Percentiles rank a stretch among this genome's conserved stretches.
Conservation (phyloP, 2,329 filamentous ascomycete species). For the Colletotrichum tropicicola region DNA sequence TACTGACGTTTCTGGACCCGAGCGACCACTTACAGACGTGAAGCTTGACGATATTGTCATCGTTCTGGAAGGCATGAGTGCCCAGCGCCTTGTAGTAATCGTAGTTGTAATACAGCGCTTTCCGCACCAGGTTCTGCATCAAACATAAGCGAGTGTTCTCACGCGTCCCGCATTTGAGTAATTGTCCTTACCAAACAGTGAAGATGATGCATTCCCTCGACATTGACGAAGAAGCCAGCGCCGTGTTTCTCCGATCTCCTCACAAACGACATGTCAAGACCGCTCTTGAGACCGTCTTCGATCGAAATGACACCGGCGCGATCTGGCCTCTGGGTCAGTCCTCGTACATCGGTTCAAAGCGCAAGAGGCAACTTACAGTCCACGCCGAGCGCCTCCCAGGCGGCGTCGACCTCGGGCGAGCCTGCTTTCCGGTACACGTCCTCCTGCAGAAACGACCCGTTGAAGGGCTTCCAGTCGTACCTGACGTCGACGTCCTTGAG, state of each 20-base stretch:
- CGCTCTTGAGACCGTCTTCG: conserved; percentile 57
- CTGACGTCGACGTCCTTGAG: conserved; percentile 42
- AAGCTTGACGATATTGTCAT: conserved; percentile 60
- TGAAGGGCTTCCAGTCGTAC: conserved; percentile 52
- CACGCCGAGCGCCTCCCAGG: conserved; percentile 56
- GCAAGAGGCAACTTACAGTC: conserved; percentile 51
- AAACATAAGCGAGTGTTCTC: too few species aligned
- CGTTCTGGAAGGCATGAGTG: conserved; percentile 63
- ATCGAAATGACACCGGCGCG: conserved; percentile 57
- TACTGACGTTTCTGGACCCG: fast-evolving
- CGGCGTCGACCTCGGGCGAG: conserved; percentile 63
- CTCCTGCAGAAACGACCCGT: conserved; percentile 64
- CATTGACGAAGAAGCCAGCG: conserved; percentile 66
- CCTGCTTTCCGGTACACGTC: conserved; percentile 60
- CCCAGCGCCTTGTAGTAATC: conserved; percentile 62
- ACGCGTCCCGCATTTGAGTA: too few species aligned
- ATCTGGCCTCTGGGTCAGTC: conserved; percentile 41
- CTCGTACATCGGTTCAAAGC: fast-evolving
- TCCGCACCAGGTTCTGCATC: conserved; percentile 65
- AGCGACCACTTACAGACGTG: conserved; percentile 61
- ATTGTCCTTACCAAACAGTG: conserved; percentile 60
- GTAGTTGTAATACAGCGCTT: conserved; percentile 67
- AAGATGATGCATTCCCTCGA: conserved; percentile 64
- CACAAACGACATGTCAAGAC: conserved; percentile 63
- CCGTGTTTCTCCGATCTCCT: conserved; percentile 64